Evolutionary conservation across 2,329 filamentous ascomycete genomes (phyloP).

Genomic region (Microthyrium microscopicum): DNA sequence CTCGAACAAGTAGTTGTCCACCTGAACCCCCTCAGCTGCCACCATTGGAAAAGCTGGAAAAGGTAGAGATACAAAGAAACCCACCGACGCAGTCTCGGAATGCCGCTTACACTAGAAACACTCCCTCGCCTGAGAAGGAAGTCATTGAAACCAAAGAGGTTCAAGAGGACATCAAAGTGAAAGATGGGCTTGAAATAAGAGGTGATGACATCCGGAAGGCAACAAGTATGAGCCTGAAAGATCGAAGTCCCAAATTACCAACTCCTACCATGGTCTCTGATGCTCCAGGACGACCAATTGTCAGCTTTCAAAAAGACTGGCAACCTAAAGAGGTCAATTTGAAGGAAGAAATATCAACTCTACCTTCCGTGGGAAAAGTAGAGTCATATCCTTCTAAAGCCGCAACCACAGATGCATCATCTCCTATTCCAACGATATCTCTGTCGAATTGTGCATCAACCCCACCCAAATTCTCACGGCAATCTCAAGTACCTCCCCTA

Average conservation of each 20-base stretch:
- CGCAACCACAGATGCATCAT: neutral
- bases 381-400: neutral
- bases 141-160: slow-evolving; percentile 14
- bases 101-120: slow-evolving; percentile 60
- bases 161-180: slow-evolving; percentile 34
- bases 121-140: slow-evolving; percentile 15
- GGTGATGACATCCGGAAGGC: slow-evolving; percentile 77
- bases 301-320: slow-evolving; percentile 86
- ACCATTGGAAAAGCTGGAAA: slow-evolving; percentile 17
- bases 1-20: slow-evolving; percentile 5
- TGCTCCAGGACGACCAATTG: slow-evolving; percentile 77
- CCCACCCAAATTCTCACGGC: no score
- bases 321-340: slow-evolving; percentile 58
- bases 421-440: no score
- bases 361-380: slow-evolving; percentile 2
- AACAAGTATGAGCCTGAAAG: slow-evolving; percentile 74
- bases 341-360: slow-evolving; percentile 32
- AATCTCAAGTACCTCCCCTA: no score
- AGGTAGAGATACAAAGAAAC: slow-evolving; percentile 68
- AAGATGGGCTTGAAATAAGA: slow-evolving; percentile 69
- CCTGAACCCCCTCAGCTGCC: neutral
- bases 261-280: slow-evolving; percentile 85
- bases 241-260: slow-evolving; percentile 73
- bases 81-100: slow-evolving; percentile 70
- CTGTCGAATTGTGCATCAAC: no score